A percentile compares a stretch with the other conserved stretches of the same genome.
Conservation (phyloP, 306 rosid genomes). For the Pyrus pyrifolia region DNA sequence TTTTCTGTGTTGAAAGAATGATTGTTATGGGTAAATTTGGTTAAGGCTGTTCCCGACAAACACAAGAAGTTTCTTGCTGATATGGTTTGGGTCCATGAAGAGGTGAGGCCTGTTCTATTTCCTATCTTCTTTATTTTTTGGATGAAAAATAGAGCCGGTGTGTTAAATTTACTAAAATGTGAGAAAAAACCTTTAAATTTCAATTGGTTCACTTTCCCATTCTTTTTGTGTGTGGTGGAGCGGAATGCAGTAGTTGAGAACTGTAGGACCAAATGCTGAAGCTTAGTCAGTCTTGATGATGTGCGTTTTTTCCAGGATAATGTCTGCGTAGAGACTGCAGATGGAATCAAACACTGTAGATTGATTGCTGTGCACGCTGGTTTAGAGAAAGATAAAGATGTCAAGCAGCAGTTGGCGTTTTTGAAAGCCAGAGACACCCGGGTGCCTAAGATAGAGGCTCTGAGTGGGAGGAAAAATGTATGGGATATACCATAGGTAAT, state of each 20-base stretch:
- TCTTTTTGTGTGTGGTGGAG: background rate
- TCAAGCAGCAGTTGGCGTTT: slow-evolving; percentile 54
- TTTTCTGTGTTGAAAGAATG: background rate
- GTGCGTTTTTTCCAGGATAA: slow-evolving; percentile 47
- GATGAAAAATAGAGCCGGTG: background rate
- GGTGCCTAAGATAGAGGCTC: slow-evolving; percentile 51
- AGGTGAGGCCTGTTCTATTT: slow-evolving; percentile 43
- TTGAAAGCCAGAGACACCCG: slow-evolving; percentile 67
- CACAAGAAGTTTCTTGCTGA: slow-evolving; percentile 87
- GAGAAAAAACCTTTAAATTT: background rate
- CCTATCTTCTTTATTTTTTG: background rate
- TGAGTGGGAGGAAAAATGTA: slow-evolving; percentile 69
- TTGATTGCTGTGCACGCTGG: slow-evolving; percentile 95
- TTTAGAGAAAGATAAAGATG: slow-evolving; percentile 57
- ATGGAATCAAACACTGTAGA: slow-evolving; percentile 52
- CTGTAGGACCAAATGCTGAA: slow-evolving; percentile 19
- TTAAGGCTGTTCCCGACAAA: slow-evolving; percentile 78
- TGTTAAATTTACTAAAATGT: background rate
- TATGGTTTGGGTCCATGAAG: slow-evolving; percentile 90
- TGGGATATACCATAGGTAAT: slow-evolving; percentile 82
- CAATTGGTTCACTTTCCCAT: background rate
- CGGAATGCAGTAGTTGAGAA: slow-evolving; percentile 8
- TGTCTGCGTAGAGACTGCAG: slow-evolving; percentile 53
- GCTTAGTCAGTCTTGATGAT: slow-evolving; percentile 6
- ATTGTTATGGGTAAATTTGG: slow-evolving; percentile 56